Evolutionary conservation across 2,329 filamentous ascomycete species (phyloP), one percentile per base, ranked within the genome.

Genomic region (Alternaria postmessia): DNA sequence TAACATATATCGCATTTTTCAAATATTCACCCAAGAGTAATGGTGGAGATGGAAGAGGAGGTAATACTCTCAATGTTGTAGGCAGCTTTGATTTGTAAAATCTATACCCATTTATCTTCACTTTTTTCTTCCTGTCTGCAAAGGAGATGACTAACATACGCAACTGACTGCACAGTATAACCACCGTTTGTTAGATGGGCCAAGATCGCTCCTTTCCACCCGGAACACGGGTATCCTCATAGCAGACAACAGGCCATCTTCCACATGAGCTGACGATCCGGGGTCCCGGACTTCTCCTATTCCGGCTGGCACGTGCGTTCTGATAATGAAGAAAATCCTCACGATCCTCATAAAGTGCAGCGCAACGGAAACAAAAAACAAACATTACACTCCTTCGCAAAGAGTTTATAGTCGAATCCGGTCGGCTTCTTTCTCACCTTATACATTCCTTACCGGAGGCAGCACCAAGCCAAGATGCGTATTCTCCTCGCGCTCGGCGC

Each of bases 401-500:
- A 32, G 11, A 18, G 18, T 32, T 3, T 4, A 3, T 48, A 9
- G 5, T 32, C 4, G 44, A 26, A 22, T 16, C 1, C 2, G n/a
- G 18, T n/a, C 20, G n/a, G 6, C 12, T 28, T 22, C 18, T 20
- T 44, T 24, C 42, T 1, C 42, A 3, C 3, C n/a, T 20, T 6
- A 34, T 6, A 38, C 28, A 26, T 36, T 20, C 12, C 16, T 16
- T 6, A 22, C 5, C 4, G 22, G 20, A 48, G 14, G 7, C 3
- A 2, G 7, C 32, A 1, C n/a, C 14, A 24, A 24, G 1, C 30
- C 30, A 28, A 7, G 8, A 68, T 69, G 64, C 69, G 68, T 32
- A 1, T 62, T 46, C 67, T 75, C 30, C 64, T 65, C 20, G 20
- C 63, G 32, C 46, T 75, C 44, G 71, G 67, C 57, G 54, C 64